Evolutionary conservation across 1,139 yeast species (phyloP).

Genomic region (Pichia kudriavzevii): DNA sequence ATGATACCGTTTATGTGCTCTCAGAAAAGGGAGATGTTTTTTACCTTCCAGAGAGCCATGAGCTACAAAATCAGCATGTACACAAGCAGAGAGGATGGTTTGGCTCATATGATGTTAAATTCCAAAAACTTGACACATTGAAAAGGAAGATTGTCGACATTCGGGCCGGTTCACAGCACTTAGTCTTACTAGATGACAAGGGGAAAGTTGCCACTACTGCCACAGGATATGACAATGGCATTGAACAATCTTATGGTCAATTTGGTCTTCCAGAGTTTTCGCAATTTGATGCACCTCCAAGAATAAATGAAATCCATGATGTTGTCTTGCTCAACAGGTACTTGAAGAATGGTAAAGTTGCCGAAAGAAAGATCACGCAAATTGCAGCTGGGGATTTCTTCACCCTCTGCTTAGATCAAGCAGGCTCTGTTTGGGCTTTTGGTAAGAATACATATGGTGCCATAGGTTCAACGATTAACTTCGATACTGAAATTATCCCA

Average conservation of each 20-base stretch:
- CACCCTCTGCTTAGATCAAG: constrained; percentile 55
- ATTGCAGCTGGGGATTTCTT: constrained; percentile 73
- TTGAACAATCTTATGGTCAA: constrained; percentile 56
- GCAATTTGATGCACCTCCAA: constrained; percentile 49
- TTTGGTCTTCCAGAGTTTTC: constrained; percentile 71
- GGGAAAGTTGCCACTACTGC: constrained; percentile 62
- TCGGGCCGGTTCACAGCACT: constrained; percentile 56
- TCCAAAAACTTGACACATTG: constrained; percentile 18
- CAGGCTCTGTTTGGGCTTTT: constrained; percentile 70
- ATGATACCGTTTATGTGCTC: constrained; percentile 52
- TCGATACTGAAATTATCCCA: constrained; percentile 59
- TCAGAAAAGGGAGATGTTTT: constrained; percentile 45
- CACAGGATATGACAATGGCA: constrained; percentile 33
- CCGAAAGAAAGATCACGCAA: constrained; percentile 42
- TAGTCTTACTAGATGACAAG: constrained; percentile 51
- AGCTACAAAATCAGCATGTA: constrained; percentile 17
- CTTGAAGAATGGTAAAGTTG: constrained; percentile 26
- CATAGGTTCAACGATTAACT: constrained; percentile 63
- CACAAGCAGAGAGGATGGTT: constrained; percentile 17
- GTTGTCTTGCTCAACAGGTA: constrained; percentile 31
- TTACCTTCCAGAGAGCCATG: constrained; percentile 37
- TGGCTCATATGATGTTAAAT: constrained; percentile 12
- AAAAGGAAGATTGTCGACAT: constrained; percentile 36
- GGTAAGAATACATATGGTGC: constrained; percentile 82
- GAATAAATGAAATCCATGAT: constrained; percentile 32